These are phyloP conservation scores for Tardiomyces blankii DNA, from an alignment of 1,139 yeast species.

Conservation along the genomic window DNA sequence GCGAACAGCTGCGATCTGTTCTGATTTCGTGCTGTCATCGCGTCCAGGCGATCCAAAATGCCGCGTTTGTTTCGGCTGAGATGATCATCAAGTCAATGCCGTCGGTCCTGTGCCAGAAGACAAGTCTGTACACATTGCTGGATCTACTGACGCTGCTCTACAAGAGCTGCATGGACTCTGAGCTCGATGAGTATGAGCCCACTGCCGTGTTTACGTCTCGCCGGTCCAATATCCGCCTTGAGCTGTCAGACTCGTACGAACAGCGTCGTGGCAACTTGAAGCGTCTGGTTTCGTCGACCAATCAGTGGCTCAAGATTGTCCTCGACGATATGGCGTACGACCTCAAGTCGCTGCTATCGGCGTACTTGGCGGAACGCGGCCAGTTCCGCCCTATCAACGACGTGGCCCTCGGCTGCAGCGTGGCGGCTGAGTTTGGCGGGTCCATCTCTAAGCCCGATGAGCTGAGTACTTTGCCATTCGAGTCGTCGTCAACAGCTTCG, in stretches of 20 bases:
- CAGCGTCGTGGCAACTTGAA: conserved; percentile 67
- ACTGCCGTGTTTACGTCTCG: conserved; percentile 56
- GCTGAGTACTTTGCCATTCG: neutral
- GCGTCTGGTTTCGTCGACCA: conserved; percentile 47
- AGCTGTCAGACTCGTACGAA: conserved; percentile 64
- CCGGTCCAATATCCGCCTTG: conserved; percentile 41
- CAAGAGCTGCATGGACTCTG: conserved; percentile 79
- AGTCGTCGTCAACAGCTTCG: conserved; percentile 15
- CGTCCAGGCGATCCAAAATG: conserved; percentile 60
- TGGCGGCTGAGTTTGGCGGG: conserved; percentile 87
- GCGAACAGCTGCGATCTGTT: conserved; percentile 60
- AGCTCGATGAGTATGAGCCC: conserved; percentile 77
- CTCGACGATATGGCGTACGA: conserved; percentile 55
- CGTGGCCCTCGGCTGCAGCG: conserved; percentile 71
- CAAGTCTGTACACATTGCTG: conserved; percentile 63
- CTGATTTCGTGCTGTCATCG: conserved; percentile 71
- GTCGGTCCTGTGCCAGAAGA: conserved; percentile 64
- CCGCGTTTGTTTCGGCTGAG: conserved; percentile 75
- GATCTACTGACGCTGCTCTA: conserved; percentile 72
- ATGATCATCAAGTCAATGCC: conserved; percentile 60
- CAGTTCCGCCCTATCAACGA: conserved; percentile 21
- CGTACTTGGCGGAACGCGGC: conserved; percentile 45
- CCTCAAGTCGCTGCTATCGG: conserved; percentile 64
- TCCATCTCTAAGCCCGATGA: conserved; percentile 49
- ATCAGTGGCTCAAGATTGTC: conserved; percentile 50